Evolutionary conservation across 139 green algal genomes (phyloP).

Genomic region (Chlamydomonas eustigma): DNA sequence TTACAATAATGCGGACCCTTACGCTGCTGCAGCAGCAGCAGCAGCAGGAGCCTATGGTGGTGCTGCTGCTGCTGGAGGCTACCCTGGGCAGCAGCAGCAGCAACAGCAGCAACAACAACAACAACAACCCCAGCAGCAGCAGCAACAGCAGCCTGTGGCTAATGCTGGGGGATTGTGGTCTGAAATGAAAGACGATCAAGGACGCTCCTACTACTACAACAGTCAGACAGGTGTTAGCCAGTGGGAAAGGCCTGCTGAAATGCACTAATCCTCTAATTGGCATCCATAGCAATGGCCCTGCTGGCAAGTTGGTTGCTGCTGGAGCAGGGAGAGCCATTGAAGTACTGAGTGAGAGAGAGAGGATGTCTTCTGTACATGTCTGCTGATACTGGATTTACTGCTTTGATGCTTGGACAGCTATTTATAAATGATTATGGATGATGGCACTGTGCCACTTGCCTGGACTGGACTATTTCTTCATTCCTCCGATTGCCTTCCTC

Average conservation of each 20-base stretch:
- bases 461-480: too few relatives aligned
- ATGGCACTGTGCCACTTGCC: too few relatives aligned
- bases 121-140: constrained; percentile 8
- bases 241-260: constrained; percentile 55
- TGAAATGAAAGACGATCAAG: constrained; percentile 69
- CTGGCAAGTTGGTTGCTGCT: too few relatives aligned
- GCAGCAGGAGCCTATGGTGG: constrained; percentile 3
- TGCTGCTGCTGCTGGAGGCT: constrained; percentile 14
- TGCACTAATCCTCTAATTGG: not conserved
- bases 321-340: too few relatives aligned
- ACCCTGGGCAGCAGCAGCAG: not conserved
- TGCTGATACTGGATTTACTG: too few relatives aligned
- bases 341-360: too few relatives aligned
- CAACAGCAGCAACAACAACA: constrained; percentile 1
- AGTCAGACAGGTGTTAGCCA: constrained; percentile 73
- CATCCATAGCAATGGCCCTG: too few relatives aligned
- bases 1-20: constrained; percentile 12
- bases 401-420: too few relatives aligned
- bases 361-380: too few relatives aligned
- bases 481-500: too few relatives aligned
- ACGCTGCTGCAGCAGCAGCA: constrained; percentile 10
- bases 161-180: constrained; percentile 43
- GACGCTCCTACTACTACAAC: constrained; percentile 91
- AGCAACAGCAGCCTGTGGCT: not conserved
- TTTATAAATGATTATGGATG: too few relatives aligned